Evolutionary conservation across 352 stramenopile species (phyloP).

Genomic region (Pythium sp.): DNA sequence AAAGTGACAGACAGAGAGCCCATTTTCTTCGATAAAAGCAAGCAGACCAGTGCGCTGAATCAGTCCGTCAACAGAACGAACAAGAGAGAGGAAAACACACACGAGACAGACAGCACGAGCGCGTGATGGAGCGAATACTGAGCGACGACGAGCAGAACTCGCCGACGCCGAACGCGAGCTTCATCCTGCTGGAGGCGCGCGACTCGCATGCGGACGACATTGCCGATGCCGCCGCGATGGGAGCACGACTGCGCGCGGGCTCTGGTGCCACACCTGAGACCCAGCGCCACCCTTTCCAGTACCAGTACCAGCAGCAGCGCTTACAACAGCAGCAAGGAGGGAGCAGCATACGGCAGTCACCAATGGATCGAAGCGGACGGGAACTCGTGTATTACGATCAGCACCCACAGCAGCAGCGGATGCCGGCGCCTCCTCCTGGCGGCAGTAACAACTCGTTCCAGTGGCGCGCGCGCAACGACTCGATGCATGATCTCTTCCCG

Average conservation of each 20-base stretch:
- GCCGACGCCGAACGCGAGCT: constrained; percentile 53
- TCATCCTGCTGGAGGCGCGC: constrained; percentile 57
- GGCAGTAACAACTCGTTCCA: constrained; percentile 17
- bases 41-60: not conserved
- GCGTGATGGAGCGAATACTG: constrained; percentile 6
- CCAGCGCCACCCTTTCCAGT: constrained; percentile 12
- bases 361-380: not conserved
- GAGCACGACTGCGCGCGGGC: too few species aligned
- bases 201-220: constrained; percentile 19
- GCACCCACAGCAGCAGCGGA: constrained; percentile 19
- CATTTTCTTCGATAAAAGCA: constrained; percentile 1
- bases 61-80: not conserved
- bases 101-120: not conserved
- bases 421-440: constrained; percentile 19
- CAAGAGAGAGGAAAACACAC: not conserved
- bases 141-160: constrained; percentile 18
- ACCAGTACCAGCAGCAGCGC: constrained; percentile 14
- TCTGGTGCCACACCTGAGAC: not conserved
- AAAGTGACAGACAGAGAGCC: not conserved
- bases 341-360: not conserved
- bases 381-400: constrained; percentile 13
- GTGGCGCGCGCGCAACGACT: constrained; percentile 28
- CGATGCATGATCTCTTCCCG: constrained; percentile 66
- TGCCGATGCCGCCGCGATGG: not conserved
- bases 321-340: not conserved